phyloP scores from a whole-genome alignment of 2,329 filamentous ascomycete species.

The Fusarium humuli region DNA sequence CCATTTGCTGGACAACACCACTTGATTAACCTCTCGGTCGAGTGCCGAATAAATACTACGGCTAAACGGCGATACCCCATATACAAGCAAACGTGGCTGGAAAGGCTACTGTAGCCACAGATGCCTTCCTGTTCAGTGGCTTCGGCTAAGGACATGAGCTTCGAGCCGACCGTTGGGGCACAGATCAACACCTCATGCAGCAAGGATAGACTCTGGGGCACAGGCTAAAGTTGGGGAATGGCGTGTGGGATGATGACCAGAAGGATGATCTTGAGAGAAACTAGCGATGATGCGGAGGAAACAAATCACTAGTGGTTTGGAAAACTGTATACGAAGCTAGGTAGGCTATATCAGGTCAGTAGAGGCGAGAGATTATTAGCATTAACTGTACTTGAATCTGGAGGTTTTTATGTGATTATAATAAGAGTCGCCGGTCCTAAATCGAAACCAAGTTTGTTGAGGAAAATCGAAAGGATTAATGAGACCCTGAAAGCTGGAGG shows the following conservation, averaged over 20 bases:
- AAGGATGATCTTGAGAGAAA: conserved; percentile 29
- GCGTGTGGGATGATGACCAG: conserved; percentile 12
- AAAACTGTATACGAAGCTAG: background rate
- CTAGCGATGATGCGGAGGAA: conserved; percentile 36
- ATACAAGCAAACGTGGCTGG: conserved; percentile 22
- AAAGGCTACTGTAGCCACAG: conserved; percentile 13
- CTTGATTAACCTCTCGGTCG: conserved; percentile 39
- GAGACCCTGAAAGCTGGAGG: conserved; percentile 34
- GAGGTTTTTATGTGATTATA: background rate
- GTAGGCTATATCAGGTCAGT: background rate
- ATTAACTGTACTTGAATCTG: background rate
- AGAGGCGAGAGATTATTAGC: background rate
- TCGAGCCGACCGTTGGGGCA: conserved; percentile 45
- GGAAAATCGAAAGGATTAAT: conserved; percentile 6
- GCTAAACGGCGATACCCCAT: conserved; percentile 23
- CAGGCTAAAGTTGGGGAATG: conserved; percentile 22
- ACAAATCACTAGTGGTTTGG: background rate
- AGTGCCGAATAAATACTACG: conserved; percentile 43
- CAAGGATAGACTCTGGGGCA: conserved; percentile 40
- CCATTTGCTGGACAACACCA: conserved; percentile 20
- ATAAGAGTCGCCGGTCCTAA: background rate
- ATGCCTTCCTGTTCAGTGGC: conserved; percentile 32
- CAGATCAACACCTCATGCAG: conserved; percentile 21
- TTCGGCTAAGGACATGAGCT: conserved; percentile 40
- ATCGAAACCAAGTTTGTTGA: conserved; percentile 37